These are phyloP conservation scores for Ophiognomonia clavigignenti-juglandacearum DNA, from an alignment of 2,329 filamentous ascomycete species.

Conservation along the genomic window DNA sequence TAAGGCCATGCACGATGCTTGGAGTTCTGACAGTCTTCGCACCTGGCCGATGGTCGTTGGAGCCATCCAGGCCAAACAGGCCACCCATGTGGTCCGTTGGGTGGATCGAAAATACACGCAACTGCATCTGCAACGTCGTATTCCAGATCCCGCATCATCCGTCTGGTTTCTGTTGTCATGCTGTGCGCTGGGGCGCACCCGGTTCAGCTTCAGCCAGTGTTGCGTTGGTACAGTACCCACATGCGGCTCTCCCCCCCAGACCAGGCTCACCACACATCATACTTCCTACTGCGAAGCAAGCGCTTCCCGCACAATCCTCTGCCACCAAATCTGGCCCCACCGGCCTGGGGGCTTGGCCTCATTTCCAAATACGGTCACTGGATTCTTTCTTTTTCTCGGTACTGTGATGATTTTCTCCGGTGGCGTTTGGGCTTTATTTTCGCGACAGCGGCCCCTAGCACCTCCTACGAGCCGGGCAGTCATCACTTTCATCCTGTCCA, in stretches of 20 bases:
- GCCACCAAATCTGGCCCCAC: constrained; percentile 1
- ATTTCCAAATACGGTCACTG: constrained; percentile 1
- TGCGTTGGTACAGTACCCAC: too few relatives aligned
- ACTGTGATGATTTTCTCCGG: too few relatives aligned
- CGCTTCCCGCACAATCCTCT: too few relatives aligned
- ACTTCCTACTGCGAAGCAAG: too few relatives aligned
- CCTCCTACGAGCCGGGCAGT: too few relatives aligned
- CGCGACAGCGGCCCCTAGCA: neutral
- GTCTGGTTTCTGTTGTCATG: neutral
- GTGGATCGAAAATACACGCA: neutral
- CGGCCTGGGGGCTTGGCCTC: constrained; percentile 6
- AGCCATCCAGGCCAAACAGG: neutral
- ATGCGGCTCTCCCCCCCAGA: constrained; percentile 8
- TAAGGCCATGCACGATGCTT: neutral
- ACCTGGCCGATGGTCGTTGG: too few relatives aligned
- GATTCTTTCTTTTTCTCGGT: too few relatives aligned
- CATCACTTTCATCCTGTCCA: too few relatives aligned
- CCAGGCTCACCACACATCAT: too few relatives aligned
- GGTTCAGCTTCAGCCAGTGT: too few relatives aligned
- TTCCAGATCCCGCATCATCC: constrained; percentile 13
- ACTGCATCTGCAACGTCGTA: constrained; percentile 12
- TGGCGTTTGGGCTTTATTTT: constrained; percentile 8
- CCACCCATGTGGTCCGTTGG: neutral
- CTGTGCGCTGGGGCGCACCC: neutral
- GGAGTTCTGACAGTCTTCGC: too few relatives aligned